Evolutionary conservation across 169 alveolate genomes (phyloP), one percentile per base, ranked within the genome.

Genomic region (Eimeria praecox): DNA sequence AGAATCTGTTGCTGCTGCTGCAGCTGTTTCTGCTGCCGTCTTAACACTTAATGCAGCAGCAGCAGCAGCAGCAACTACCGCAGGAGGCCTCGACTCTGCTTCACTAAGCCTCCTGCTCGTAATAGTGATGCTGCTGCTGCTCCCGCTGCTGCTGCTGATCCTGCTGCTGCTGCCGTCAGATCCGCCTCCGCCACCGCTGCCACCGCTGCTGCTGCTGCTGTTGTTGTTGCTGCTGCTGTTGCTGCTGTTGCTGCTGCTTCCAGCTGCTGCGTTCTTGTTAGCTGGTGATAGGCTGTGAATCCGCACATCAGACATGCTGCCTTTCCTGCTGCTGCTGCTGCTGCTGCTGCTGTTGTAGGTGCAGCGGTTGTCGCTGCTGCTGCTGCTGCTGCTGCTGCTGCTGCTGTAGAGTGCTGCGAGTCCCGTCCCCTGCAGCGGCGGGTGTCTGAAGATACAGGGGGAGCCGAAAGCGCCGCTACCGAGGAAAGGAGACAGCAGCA

Each of bases 371-470:
- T 6, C 30, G 80, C 46, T 30, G 46, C 80, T 69, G 80, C 80
- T 69, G 80, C 80, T 30, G 80, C 80, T 69, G 80, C 80, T 69
- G 80, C 42, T 69, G 80, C 80, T 30, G 80, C 44, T 69, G 80
- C 44, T 69, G 80, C 44, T 69, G 80, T 69, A 69, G 80, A 69
- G n/a, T n/a, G n/a, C 30, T 35, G 80, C 46, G 10, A 56, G 66
- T 18, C 66, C 66, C 24, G n/a, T 27, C 20, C 27, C n/a, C 66
- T 56, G 66, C 66, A 14, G 66, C 66, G 66, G 66, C 27, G 18
- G 66, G n/a, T 56, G 66, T n/a, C 66, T 56, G 66, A 56, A 69
- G 42, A 6, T 3, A 12, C 80, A 30, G 14, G 27, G 40, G 20
- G 49, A 33, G 80, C 80, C 40, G 46, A 30, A 35, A 44, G 46